Base-by-base conservation (phyloP, 192 early-diverging fungal species). In the Rhizophlyctis rosea region DNA sequence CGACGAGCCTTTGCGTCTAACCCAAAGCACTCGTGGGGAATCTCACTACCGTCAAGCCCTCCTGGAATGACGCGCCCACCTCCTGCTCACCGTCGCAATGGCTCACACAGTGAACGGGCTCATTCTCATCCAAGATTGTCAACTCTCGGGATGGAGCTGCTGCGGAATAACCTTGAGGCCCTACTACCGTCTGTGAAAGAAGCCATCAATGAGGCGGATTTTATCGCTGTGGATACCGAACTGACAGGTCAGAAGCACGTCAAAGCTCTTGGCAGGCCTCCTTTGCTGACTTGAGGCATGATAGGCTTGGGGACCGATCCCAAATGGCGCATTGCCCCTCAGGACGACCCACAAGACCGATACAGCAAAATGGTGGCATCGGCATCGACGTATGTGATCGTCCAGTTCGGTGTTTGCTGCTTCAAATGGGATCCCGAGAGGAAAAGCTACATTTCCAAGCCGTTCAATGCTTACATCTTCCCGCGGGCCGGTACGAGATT, bases 401-500 rank as follows among this genome's bases (percentile, higher is more conserved):
- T 86, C 34, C 95, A 98, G 71, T 86, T 87, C 27, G 95, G 95
- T 0, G 66, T 98, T 32, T 88, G 91, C 52, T 79, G 87, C 13
- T 98, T 93, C 68, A 86, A 80, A 4, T 92, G 88, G 82, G 66
- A 71, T 16, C 78, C 72, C 1, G 55, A 50, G 66, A 33, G 28
- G 9, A 57, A 78, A 9, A 78, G 69, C 32, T 95, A 91, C 70
- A 76, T 87, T 39, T 91, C 90, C 0, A 69, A 75, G 34, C 85
- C 95, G 4, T 96, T 90, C 78, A 98, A 93, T 60, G 92, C 93
- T 54, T 92, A 89, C 61, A 82, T 93, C 16, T 96, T 98, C 59
- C 91, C 91, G 7, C 69, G 9, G 67, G 62, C 67, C 30, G 81
- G 61, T 63, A 79, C 36, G 58, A 58, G 33, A 54, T 49, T 47